Evolutionary conservation across 306 rosid species (phyloP).

Genomic region (Cercis canadensis): DNA sequence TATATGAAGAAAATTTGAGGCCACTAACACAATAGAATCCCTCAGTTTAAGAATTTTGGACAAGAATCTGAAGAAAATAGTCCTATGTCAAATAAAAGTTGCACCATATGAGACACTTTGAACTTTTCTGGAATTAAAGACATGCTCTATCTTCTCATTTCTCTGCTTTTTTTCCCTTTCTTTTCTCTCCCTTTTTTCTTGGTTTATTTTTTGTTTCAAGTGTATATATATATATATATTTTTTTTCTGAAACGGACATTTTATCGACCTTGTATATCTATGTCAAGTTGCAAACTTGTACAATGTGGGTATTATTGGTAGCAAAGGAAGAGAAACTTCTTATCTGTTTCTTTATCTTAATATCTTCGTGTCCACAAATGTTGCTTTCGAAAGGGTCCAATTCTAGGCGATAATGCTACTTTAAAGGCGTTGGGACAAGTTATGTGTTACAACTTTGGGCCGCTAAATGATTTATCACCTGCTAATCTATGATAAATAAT

Average conservation of each 20-base stretch:
- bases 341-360: slow-evolving; percentile 46
- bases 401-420: slow-evolving; percentile 22
- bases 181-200: too few relatives aligned
- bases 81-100: neutral
- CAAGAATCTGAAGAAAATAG: neutral
- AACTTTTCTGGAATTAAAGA: neutral
- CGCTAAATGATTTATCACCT: slow-evolving; percentile 18
- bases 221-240: too few relatives aligned
- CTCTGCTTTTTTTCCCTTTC: neutral
- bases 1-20: neutral
- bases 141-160: too few relatives aligned
- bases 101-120: too few relatives aligned
- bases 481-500: neutral
- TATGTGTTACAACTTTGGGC: neutral
- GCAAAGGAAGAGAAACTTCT: slow-evolving; percentile 25
- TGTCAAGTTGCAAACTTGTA: neutral
- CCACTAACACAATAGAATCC: neutral
- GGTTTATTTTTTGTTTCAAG: neutral
- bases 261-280: neutral
- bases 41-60: neutral
- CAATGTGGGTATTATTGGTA: neutral
- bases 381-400: slow-evolving; percentile 45
- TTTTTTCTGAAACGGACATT: neutral
- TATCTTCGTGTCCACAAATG: slow-evolving; percentile 41
- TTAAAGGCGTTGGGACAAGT: slow-evolving; percentile 3